Evolutionary conservation across 2,329 filamentous ascomycete genomes (phyloP), one percentile per base, ranked within the genome.

Genomic region (Verticillium isaacii): DNA sequence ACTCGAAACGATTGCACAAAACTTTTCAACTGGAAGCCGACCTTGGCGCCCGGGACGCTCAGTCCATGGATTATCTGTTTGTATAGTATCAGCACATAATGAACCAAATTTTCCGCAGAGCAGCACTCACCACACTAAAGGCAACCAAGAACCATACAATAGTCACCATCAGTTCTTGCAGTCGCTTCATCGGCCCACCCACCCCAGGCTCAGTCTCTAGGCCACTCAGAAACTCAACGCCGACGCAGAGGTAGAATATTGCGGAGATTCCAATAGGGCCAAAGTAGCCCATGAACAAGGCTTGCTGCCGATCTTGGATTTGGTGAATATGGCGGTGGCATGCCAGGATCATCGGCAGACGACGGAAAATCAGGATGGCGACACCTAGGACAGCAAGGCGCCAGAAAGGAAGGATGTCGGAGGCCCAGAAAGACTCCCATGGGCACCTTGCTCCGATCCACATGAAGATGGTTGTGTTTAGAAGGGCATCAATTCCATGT

Each of bases 401-500:
- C 68, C 89, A 87, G 29, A 93, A 80, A 0, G 92, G 85, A 32
- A 96, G 87, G 17, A 95, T 82, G 9, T 78, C 71, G 72, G 91
- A 94, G 67, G 69, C 67, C 1, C 82, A 74, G 66, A 97, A 96
- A 32, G 77, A 78, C 5, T 79, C 73, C 93, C 93, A 97, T 0
- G 93, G 93, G 62, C 89, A 91, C 12, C 93, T 85, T 0, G 92
- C 91, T 3, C 93, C 93, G 68, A 91, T 94, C 93, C 92, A 97
- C 75, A 96, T 86, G 73, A 97, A 97, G 45, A 97, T 85, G 19
- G 88, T 82, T 3, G 96, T 86, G 71, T 97, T 97, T 62, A 97
- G 87, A 2, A 97, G 82, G 92, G 97, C 96, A 73, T 97, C 93
- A 56, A 97, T 90, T 0, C 93, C 97, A 0, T 93, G 93, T 72